Conservation (phyloP, 306 rosid species). For the Prunus salicina region DNA sequence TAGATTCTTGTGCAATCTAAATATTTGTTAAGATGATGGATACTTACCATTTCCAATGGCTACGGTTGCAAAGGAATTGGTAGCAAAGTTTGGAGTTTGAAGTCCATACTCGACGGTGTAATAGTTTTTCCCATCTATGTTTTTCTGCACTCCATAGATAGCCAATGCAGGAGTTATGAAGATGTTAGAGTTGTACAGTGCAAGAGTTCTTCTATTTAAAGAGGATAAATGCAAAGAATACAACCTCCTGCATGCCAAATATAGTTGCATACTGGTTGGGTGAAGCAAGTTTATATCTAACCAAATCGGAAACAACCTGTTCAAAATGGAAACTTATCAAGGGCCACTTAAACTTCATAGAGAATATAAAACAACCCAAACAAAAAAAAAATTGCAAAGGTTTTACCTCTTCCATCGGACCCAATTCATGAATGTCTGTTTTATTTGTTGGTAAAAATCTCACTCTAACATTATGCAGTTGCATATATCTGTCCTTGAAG, state of each 20-base stretch:
- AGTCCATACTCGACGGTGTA: slow-evolving; percentile 82
- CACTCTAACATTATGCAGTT: slow-evolving; percentile 88
- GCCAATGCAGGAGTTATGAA: slow-evolving; percentile 2
- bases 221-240: slow-evolving; percentile 1
- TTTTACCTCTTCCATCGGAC: slow-evolving; percentile 83
- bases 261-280: slow-evolving; percentile 77
- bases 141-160: slow-evolving; percentile 48
- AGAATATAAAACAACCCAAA: not conserved
- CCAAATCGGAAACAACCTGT: slow-evolving; percentile 65
- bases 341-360: not conserved
- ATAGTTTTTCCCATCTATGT: slow-evolving; percentile 74
- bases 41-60: slow-evolving; percentile 86
- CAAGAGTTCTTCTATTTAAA: not conserved
- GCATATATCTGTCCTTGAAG: slow-evolving; percentile 76
- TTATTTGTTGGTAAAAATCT: slow-evolving; percentile 84
- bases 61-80: slow-evolving; percentile 72
- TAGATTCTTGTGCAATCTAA: not conserved
- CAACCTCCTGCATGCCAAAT: slow-evolving; percentile 77
- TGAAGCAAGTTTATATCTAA: slow-evolving; percentile 70
- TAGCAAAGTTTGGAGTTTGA: slow-evolving; percentile 55
- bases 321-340: slow-evolving; percentile 7
- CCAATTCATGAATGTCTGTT: slow-evolving; percentile 80
- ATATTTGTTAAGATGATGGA: not conserved
- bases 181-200: not conserved
- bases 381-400: not conserved